Evolutionary conservation across 2,329 filamentous ascomycete genomes (phyloP), one percentile per base, ranked within the genome.

Genomic region (Fusarium duplospermum): DNA sequence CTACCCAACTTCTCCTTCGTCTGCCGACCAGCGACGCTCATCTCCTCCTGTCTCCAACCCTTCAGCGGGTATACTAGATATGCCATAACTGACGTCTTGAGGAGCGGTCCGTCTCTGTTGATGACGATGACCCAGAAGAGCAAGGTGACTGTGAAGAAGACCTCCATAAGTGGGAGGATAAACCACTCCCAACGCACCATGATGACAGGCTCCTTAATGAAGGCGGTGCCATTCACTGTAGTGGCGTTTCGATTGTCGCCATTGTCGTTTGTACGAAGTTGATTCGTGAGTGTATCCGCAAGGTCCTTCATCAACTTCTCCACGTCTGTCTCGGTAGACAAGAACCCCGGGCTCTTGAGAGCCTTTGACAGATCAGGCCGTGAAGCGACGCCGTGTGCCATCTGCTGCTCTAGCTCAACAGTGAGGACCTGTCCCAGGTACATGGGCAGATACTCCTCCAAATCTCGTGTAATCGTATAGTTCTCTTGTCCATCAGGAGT

Each of bases 171-270:
- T 6, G 59, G 67, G 6, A 67, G 36, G 14, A 64, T 50, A 3
- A 64, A 40, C 67, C 64, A 70, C 6, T 16, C 59, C 67, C 64
- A 70, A 29, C 67, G 67, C 4, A 70, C 67, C 9, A 33, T 45
- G 3, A 67, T 70, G 10, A 63, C 62, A 2, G 50, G 33, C n/a
- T 70, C 59, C 6, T 29, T 63, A 11, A 57, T 6, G 5, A 24
- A 50, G 1, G 58, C 64, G 2, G 16, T n/a, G 2, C 64, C 64
- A 3, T 60, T n/a, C 1, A 29, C 50, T 1, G 27, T 60, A 3
- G 20, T 40, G 3, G 45, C 31, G 18, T 60, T 42, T 9, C 18
- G 60, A 29, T 70, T 70, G 24, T 67, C 67, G 4, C 64, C 67
- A 2, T 45, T 18, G 3, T 58, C 31, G 3, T 57, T 20, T n/a